phyloP scores from a whole-genome alignment of 352 stramenopile genomes.

The Halophytophthora polymorphica region DNA sequence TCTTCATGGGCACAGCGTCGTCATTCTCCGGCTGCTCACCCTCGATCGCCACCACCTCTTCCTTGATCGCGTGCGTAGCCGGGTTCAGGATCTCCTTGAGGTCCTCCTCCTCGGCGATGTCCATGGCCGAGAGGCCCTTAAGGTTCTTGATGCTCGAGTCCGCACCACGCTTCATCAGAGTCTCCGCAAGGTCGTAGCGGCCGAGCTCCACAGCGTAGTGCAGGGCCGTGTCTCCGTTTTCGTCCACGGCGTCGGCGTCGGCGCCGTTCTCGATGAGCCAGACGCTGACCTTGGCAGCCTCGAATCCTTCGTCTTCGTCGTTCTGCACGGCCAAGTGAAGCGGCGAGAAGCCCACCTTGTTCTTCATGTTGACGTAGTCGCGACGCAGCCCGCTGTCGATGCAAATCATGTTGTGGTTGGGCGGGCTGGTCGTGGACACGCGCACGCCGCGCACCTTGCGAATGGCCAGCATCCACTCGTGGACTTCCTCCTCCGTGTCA shows the following conservation, averaged over 20 bases:
- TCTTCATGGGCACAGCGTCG: slow-evolving; percentile 15
- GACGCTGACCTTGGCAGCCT: slow-evolving; percentile 80
- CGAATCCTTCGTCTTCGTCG: slow-evolving; percentile 87
- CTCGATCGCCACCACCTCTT: slow-evolving; percentile 23
- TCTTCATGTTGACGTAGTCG: slow-evolving; percentile 87
- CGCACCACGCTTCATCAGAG: slow-evolving; percentile 83
- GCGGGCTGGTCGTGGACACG: slow-evolving; percentile 59
- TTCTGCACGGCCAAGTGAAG: slow-evolving; percentile 84
- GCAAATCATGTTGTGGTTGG: slow-evolving; percentile 89
- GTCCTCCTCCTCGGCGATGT: slow-evolving; percentile 77
- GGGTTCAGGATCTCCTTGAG: slow-evolving; percentile 76
- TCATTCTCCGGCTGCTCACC: slow-evolving; percentile 23
- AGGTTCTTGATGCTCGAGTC: slow-evolving; percentile 73
- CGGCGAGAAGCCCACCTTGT: slow-evolving; percentile 78
- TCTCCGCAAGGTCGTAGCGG: slow-evolving; percentile 79
- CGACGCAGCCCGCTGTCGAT: slow-evolving; percentile 77
- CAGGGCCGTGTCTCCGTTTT: slow-evolving; percentile 81
- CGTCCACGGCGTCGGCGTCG: slow-evolving; percentile 71
- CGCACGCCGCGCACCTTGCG: slow-evolving; percentile 82
- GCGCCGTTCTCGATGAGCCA: slow-evolving; percentile 88
- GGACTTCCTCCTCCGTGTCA: slow-evolving; percentile 78
- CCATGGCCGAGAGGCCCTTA: slow-evolving; percentile 58
- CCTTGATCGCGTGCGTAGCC: slow-evolving; percentile 32
- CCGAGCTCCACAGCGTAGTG: slow-evolving; percentile 85
- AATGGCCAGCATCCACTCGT: slow-evolving; percentile 87